Evolutionary conservation across 2,329 filamentous ascomycete genomes (phyloP), one percentile per base, ranked within the genome.

Genomic region (Fusarium liriodendri): DNA sequence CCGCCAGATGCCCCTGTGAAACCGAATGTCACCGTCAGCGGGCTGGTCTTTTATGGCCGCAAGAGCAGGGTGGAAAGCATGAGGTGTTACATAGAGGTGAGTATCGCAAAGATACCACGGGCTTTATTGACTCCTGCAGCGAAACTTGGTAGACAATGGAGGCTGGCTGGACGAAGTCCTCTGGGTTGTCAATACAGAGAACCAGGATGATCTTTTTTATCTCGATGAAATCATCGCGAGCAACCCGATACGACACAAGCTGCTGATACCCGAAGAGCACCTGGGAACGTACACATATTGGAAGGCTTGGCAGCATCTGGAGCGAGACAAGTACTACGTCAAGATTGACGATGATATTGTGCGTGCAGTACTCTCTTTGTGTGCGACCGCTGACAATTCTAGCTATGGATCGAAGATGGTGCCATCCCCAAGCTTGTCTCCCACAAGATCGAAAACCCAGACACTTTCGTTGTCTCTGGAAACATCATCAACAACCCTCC

Each of bases 401-500:
- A 75, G 73, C 60, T 74, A 6, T 75, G 73, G 73, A 72, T 75
- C 4, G 64, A 75, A 16, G 73, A 75, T 8, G 5, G 69, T 27
- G 73, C 73, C 11, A 76, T 75, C 3, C 60, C 73, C 1, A 69
- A 64, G 7, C 55, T 75, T 1, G 73, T 75, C 27, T 59, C 62
- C 6, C 63, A 54, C 4, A 75, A 75, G n/a, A 42, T 67, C n/a
- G 27, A 67, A 4, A 62, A 74, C 14, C 73, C 73, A 0, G 42
- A 74, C 1, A 58, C 64, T 14, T 74, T 74, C 5, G 70, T 75
- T 13, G 73, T 75, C 18, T 69, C 73, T 6, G 73, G 64, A 3
- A 75, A 75, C 1, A 72, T 75, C 5, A 76, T 75, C 52, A 76
- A 75, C 7, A 75, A 76, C 7, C 73, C 73, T 33, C 73, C 73